A percentile compares a stretch with the other conserved stretches of the same genome.
Evolutionary conservation across 805 yeast genomes (phyloP).

Genomic region (Cyberlindnera meyerae): DNA sequence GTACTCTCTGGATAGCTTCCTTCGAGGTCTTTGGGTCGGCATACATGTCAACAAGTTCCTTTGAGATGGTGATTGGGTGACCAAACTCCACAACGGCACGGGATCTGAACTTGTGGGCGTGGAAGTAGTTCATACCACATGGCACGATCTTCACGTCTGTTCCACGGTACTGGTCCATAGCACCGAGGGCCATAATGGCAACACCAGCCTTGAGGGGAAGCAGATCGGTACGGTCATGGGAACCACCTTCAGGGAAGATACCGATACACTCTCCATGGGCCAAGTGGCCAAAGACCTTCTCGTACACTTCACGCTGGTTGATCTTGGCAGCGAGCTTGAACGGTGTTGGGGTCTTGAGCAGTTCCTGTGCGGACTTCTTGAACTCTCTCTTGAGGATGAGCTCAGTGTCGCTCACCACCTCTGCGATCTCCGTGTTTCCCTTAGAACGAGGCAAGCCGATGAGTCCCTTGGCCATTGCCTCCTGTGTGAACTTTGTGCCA

Average conservation of each 20-base stretch:
- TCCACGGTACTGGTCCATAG: slow-evolving; percentile 72
- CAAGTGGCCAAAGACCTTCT: slow-evolving; percentile 78
- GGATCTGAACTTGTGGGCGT: slow-evolving; percentile 91
- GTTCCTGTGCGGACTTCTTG: slow-evolving; percentile 40
- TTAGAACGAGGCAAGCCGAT: slow-evolving; percentile 71
- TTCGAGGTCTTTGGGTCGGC: slow-evolving; percentile 52
- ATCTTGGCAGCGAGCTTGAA: slow-evolving; percentile 78
- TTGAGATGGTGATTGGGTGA: slow-evolving; percentile 66
- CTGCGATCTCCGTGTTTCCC: slow-evolving; percentile 69
- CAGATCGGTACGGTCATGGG: slow-evolving; percentile 90
- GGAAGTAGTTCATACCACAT: slow-evolving; percentile 96
- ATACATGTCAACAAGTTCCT: slow-evolving; percentile 61
- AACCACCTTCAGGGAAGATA: slow-evolving; percentile 97
- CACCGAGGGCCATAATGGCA: slow-evolving; percentile 96
- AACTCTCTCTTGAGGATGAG: slow-evolving; percentile 67
- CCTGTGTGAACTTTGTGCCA: slow-evolving; percentile 58
- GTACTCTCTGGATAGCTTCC: slow-evolving; percentile 68
- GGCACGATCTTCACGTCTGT: slow-evolving; percentile 86
- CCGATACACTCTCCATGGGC: slow-evolving; percentile 80
- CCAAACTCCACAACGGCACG: slow-evolving; percentile 96
- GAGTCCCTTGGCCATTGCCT: slow-evolving; percentile 58
- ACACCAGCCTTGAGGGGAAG: slow-evolving; percentile 96
- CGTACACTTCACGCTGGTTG: slow-evolving; percentile 80
- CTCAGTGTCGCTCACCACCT: slow-evolving; percentile 68
- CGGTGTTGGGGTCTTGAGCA: slow-evolving; percentile 46